Percentiles rank a stretch among this genome's conserved stretches.
phyloP scores from a whole-genome alignment of 192 early-diverging fungal genomes.

The Gonapodya sp. region DNA sequence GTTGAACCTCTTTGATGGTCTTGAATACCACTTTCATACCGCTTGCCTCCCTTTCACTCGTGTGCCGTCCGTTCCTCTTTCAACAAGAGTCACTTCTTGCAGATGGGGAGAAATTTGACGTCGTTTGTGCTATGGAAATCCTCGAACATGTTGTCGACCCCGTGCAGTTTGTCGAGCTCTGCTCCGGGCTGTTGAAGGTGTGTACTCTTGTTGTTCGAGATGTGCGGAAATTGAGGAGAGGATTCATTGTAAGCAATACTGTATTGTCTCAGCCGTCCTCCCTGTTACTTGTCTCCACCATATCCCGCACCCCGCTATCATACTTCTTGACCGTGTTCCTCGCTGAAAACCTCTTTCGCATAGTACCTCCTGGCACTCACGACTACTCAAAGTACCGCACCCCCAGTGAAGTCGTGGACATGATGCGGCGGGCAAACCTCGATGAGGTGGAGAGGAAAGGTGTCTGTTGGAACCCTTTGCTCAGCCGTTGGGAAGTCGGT shows the following conservation, averaged over 20 bases:
- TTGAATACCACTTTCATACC: no score
- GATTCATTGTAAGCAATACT: neutral
- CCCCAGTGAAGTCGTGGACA: conserved; percentile 57
- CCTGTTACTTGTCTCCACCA: conserved; percentile 76
- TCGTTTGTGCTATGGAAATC: conserved; percentile 78
- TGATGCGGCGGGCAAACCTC: conserved; percentile 30
- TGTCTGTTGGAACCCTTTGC: conserved; percentile 43
- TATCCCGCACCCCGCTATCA: conserved; percentile 70
- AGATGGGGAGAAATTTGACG: conserved; percentile 53
- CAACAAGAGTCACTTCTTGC: conserved; percentile 46
- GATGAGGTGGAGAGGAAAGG: conserved; percentile 41
- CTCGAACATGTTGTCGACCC: conserved; percentile 86
- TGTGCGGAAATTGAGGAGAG: neutral
- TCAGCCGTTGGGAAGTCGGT: conserved; percentile 28
- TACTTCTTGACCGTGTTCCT: conserved; percentile 67
- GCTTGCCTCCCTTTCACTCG: neutral
- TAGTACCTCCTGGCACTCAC: conserved; percentile 80
- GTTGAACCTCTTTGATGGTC: no score
- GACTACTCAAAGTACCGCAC: conserved; percentile 73
- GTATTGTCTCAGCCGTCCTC: conserved; percentile 43
- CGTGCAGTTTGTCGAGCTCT: conserved; percentile 53
- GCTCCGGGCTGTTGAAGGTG: conserved; percentile 56
- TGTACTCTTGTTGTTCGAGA: neutral
- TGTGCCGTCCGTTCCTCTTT: neutral
- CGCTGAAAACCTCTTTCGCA: conserved; percentile 68